Conservation (phyloP, 2,329 filamentous ascomycete species). For the Diaporthe eres region DNA sequence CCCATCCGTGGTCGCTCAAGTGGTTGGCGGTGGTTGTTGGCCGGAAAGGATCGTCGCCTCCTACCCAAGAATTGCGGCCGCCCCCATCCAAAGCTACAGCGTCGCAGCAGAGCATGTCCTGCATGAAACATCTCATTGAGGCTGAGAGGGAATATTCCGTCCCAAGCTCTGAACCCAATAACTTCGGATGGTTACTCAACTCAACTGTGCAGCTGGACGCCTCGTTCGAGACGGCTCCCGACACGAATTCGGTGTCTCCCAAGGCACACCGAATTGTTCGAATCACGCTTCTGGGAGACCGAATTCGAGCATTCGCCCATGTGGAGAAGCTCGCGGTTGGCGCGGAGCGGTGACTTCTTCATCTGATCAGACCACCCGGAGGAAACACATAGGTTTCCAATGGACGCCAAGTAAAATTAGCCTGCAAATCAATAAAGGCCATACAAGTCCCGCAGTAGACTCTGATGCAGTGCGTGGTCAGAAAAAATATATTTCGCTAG, state of each 20-base stretch:
- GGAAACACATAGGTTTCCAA: neutral
- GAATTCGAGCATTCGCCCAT: neutral
- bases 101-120: conserved; percentile 19
- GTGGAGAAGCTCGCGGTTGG: conserved; percentile 4
- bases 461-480: conserved; percentile 2
- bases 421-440: conserved; percentile 3
- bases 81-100: conserved; percentile 10
- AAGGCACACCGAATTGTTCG: neutral
- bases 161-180: conserved; percentile 9
- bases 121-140: conserved; percentile 29
- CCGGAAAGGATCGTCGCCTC: conserved; percentile 15
- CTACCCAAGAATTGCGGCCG: neutral
- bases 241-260: neutral
- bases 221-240: neutral
- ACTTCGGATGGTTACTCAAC: neutral
- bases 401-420: conserved; percentile 8
- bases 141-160: conserved; percentile 31
- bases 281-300: neutral
- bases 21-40: neutral
- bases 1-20: no score
- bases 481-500: neutral
- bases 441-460: conserved; percentile 15
- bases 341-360: conserved; percentile 4
- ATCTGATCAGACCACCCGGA: conserved; percentile 3
- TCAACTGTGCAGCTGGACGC: neutral